Conservation (phyloP, 495 filamentous ascomycete species). For the Aspergillus leporis region DNA sequence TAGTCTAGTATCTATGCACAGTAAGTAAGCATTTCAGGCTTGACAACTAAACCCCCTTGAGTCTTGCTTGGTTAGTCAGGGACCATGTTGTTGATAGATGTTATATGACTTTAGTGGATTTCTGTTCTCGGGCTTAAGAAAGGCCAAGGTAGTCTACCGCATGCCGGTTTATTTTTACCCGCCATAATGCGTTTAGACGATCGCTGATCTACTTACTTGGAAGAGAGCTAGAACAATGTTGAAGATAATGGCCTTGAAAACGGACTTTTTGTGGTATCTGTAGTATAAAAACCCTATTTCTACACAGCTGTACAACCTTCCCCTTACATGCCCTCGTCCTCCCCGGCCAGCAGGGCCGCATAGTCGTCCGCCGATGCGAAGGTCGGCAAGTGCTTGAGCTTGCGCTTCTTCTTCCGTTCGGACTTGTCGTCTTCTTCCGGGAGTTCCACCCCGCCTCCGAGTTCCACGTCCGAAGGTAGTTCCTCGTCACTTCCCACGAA, state of each 20-base stretch:
- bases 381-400: slow-evolving; percentile 83
- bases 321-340: slow-evolving; percentile 60
- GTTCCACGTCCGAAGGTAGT: slow-evolving; percentile 53
- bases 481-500: slow-evolving; percentile 57
- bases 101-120: too few species aligned
- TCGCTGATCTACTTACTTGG: neutral
- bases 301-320: slow-evolving; percentile 1
- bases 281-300: slow-evolving; percentile 9
- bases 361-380: slow-evolving; percentile 96
- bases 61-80: too few species aligned
- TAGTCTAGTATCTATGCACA: too few species aligned
- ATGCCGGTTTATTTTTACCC: neutral
- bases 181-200: neutral
- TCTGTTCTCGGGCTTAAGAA: neutral
- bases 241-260: slow-evolving; percentile 1
- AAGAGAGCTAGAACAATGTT: neutral
- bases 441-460: slow-evolving; percentile 35
- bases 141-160: neutral
- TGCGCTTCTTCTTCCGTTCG: slow-evolving; percentile 71
- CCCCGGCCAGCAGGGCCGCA: slow-evolving; percentile 76
- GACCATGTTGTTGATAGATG: too few species aligned
- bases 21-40: too few species aligned
- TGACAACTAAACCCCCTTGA: too few species aligned
- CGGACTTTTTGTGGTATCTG: slow-evolving; percentile 22
- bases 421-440: slow-evolving; percentile 47